A percentile compares a stretch with the other conserved stretches of the same genome.
Conservation (phyloP, 768 basidiomycete species). For the Russula foetens region DNA sequence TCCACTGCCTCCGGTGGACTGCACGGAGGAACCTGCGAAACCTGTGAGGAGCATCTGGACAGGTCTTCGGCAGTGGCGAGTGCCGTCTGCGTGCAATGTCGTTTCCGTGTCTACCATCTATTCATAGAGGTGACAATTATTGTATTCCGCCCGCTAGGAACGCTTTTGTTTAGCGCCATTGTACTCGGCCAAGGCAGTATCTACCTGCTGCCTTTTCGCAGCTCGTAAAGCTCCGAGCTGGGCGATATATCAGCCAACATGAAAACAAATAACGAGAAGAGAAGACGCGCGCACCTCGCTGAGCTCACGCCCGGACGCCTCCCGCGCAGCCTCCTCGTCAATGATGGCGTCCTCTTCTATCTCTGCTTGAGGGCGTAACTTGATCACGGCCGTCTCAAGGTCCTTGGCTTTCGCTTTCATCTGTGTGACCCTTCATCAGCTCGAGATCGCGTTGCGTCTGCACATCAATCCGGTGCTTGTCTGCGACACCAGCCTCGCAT, state of each 20-base stretch:
- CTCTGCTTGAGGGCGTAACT: constrained; percentile 78
- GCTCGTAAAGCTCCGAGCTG: constrained; percentile 51
- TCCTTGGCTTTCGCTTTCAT: constrained; percentile 74
- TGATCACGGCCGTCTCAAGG: constrained; percentile 72
- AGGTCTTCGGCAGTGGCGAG: constrained; percentile 79
- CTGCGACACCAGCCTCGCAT: too few relatives aligned
- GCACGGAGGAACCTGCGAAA: constrained; percentile 54
- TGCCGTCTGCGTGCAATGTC: constrained; percentile 52
- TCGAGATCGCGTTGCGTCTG: too few relatives aligned
- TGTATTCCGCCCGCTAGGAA: too few relatives aligned
- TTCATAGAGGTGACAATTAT: too few relatives aligned
- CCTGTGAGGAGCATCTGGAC: constrained; percentile 92
- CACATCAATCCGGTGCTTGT: too few relatives aligned
- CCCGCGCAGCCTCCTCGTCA: constrained; percentile 68
- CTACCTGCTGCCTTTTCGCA: constrained; percentile 55
- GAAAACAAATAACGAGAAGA: neutral
- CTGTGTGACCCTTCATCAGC: too few relatives aligned
- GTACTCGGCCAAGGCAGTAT: constrained; percentile 45
- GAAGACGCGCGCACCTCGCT: constrained; percentile 42
- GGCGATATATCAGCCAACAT: neutral
- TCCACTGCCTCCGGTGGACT: constrained; percentile 66
- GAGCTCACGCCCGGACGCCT: constrained; percentile 45
- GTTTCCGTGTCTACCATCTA: too few relatives aligned
- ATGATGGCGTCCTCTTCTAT: constrained; percentile 65
- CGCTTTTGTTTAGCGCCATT: constrained; percentile 58